Percentiles rank a stretch among this genome's conserved stretches.
Conservation (phyloP, 306 rosid genomes). For the Cucurbita argyrosperma region DNA sequence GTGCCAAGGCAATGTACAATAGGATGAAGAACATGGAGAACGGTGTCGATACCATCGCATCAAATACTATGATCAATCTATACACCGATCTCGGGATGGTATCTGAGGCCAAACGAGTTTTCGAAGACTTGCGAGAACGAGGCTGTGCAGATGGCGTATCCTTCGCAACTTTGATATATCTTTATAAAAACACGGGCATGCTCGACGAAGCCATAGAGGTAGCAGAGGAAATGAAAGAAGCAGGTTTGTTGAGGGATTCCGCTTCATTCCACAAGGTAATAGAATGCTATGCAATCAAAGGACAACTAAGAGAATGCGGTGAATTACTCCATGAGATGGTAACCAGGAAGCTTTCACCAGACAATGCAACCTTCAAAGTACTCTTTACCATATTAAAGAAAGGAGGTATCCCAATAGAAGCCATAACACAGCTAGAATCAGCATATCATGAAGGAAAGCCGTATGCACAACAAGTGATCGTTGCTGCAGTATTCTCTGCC, state of each 20-base stretch:
- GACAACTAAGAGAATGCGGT: constrained; percentile 57
- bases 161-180: constrained; percentile 58
- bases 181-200: constrained; percentile 56
- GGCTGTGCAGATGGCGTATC: constrained; percentile 47
- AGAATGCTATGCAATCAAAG: constrained; percentile 44
- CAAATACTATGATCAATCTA: constrained; percentile 61
- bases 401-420: constrained; percentile 55
- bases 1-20: constrained; percentile 40
- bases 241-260: constrained; percentile 59
- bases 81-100: constrained; percentile 71
- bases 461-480: constrained; percentile 49
- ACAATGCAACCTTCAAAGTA: constrained; percentile 44
- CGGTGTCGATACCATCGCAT: constrained; percentile 52
- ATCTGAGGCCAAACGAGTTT: constrained; percentile 53
- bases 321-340: constrained; percentile 70
- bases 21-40: constrained; percentile 46
- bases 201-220: constrained; percentile 61
- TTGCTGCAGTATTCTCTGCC: constrained; percentile 45
- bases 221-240: constrained; percentile 74
- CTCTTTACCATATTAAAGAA: constrained; percentile 57
- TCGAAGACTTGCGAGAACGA: constrained; percentile 41
- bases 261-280: constrained; percentile 59
- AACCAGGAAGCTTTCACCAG: constrained; percentile 54
- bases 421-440: constrained; percentile 59
- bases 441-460: constrained; percentile 59